Evolutionary conservation across 352 stramenopile species (phyloP).

Genomic region (Pythium myriotylum): DNA sequence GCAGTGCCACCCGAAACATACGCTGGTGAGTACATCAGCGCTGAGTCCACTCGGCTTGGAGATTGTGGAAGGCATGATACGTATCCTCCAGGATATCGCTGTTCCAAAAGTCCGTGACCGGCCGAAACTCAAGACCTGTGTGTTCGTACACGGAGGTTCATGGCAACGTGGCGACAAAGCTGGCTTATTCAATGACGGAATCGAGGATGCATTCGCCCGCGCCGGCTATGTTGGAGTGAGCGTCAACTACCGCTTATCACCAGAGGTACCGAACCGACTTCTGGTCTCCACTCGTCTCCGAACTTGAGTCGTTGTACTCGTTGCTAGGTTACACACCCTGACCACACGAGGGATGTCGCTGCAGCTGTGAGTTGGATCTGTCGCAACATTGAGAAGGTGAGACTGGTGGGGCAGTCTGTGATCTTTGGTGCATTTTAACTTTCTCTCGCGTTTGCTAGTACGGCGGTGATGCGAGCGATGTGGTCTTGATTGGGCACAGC

Average conservation of each 20-base stretch:
- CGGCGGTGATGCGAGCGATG: constrained; percentile 58
- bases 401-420: too few species aligned
- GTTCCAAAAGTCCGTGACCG: constrained; percentile 40
- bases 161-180: constrained; percentile 86
- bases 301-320: background rate
- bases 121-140: constrained; percentile 56
- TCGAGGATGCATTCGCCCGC: constrained; percentile 61
- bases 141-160: constrained; percentile 85
- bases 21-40: constrained; percentile 32
- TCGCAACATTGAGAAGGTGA: constrained; percentile 68
- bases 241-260: constrained; percentile 83
- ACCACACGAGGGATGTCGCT: constrained; percentile 68
- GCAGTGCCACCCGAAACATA: constrained; percentile 47
- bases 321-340: constrained; percentile 51
- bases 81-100: constrained; percentile 53
- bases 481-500: constrained; percentile 76
- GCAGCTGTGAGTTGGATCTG: constrained; percentile 65
- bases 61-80: background rate
- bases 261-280: constrained; percentile 42
- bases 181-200: constrained; percentile 59
- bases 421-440: too few species aligned
- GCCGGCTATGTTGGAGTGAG: constrained; percentile 61
- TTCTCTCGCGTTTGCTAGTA: constrained; percentile 41
- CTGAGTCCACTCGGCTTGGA: background rate
- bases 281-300: background rate